Base-by-base conservation (phyloP, 78 protist species). In the Anaeramoeba ignava region DNA sequence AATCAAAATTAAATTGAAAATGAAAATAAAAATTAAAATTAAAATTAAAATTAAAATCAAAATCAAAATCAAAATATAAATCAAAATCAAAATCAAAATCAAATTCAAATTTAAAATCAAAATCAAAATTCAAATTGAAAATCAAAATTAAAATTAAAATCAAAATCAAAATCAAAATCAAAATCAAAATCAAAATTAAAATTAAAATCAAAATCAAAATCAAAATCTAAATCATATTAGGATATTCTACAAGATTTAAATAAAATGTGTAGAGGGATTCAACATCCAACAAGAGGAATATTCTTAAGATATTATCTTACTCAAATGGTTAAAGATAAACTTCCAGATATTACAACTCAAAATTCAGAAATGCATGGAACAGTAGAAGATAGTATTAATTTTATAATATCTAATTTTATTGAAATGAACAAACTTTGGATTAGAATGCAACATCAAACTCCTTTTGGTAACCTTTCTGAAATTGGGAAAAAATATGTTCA, bases 401-500 rank as follows among this genome's bases (percentile, higher is more conserved):
- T 95, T 79, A 82, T 94, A 33, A 85, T 95, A 81, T 80, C 81
- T 78, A 96, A 97, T 91, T 95, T 97, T 41, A 88, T 86, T 34
- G 99, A 97, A 84, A 95, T 94, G 95, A 95, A 93, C 90, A 95
- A 95, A 88, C 93, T 97, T 33, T 97, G 98, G 98, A 97, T 95
- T 3, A 91, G 99, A 67, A 91, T 97, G 95, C 95, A 95, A 91
- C 92, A 92, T 87, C 96, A 91, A 87, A 94, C 73, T n/a, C 3
- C 86, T 0, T 12, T 0, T 33, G 37, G 87, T 33, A 83, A 1
- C 40, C 8, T 54, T 54, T 54, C 73, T 27, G 17, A 54, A 54
- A 54, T 27, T 54, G 73, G 17, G 17, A 54, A 17, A 54, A 17
- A 27, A 27, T 54, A 8, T 27, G 17, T 8, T 54, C 8, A 17